These are phyloP conservation scores for Tulasnella sp. DNA, from an alignment of 768 basidiomycete genomes.

Conservation along the genomic window DNA sequence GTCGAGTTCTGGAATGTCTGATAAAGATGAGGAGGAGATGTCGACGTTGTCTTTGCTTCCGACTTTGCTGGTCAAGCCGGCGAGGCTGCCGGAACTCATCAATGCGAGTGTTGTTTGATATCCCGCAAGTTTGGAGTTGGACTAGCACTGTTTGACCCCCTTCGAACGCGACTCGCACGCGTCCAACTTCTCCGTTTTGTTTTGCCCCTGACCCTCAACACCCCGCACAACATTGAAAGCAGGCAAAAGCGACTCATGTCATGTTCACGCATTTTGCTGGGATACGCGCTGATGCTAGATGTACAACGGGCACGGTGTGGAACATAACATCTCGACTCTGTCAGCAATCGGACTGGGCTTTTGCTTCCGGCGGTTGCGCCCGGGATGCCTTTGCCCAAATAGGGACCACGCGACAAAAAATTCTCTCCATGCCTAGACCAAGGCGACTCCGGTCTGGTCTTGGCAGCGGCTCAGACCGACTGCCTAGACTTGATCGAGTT, in stretches of 20 bases:
- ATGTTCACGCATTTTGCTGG: neutral
- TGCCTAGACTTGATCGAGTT: neutral
- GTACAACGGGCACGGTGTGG: neutral
- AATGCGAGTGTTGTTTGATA: neutral
- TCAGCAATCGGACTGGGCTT: neutral
- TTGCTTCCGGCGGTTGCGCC: neutral
- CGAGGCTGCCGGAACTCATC: slow-evolving; percentile 18
- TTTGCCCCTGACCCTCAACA: slow-evolving; percentile 6
- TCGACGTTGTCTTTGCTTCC: slow-evolving; percentile 20
- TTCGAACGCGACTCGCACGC: neutral
- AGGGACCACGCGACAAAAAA: neutral
- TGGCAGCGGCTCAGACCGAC: neutral
- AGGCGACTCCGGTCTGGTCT: neutral
- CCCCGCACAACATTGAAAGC: neutral
- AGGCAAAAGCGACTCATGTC: neutral
- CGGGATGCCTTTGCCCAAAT: neutral
- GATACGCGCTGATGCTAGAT: neutral
- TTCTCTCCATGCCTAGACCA: neutral
- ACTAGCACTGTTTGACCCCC: neutral
- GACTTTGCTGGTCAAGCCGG: slow-evolving; percentile 1
- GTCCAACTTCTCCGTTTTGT: slow-evolving; percentile 13
- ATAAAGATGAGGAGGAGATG: slow-evolving; percentile 2
- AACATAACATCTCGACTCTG: neutral
- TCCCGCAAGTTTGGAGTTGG: neutral
- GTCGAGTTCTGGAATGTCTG: neutral